Evolutionary conservation across 441 rosid genomes (phyloP), one percentile per base, ranked within the genome.

Genomic region (Arabidopsis hybrid): DNA sequence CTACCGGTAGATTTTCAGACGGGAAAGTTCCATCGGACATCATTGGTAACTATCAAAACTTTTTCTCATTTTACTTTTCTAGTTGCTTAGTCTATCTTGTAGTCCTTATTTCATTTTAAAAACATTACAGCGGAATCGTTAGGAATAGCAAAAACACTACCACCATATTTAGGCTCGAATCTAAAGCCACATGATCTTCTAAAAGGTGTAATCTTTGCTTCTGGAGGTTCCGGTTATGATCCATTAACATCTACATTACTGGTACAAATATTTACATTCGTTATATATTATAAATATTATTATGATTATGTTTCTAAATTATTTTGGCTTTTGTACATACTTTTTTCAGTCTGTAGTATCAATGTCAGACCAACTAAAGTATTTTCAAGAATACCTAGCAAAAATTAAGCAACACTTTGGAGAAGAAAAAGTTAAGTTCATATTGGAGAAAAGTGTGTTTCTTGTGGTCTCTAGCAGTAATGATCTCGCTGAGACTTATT

Each of bases 401-500:
- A 85, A 79, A 80, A 63, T 88, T 57, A 84, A 73, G 50, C 56
- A 21, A 8, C 16, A 61, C 0, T 83, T 83, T 26, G 92, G 92
- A 31, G 85, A 86, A 72, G 81, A 82, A 26, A 82, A 65, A 46
- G 66, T 86, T 35, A 73, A 80, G 4, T 78, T 72, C 75, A 81
- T 85, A 58, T 11, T 89, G 39, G 80, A 78, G 60, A 79, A 85
- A 6, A 72, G 83, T 50, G 1, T 90, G 13, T 81, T 72, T 65
- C 6, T 87, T 3, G 72, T 88, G 10, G 82, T 82, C 7, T 72
- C 86, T 26, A 87, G 93, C 40, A 87, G 85, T 78, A 78, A 85
- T n/a, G 93, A 90, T 83, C 78, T 88, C 12, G 89, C 75, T 8
- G 80, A 79, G 50, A 84, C 88, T 49, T 90, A 86, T 81, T 72